Evolutionary conservation across 2,329 filamentous ascomycete species (phyloP), one percentile per base, ranked within the genome.

Genomic region (Cordyceps fumosorosea): DNA sequence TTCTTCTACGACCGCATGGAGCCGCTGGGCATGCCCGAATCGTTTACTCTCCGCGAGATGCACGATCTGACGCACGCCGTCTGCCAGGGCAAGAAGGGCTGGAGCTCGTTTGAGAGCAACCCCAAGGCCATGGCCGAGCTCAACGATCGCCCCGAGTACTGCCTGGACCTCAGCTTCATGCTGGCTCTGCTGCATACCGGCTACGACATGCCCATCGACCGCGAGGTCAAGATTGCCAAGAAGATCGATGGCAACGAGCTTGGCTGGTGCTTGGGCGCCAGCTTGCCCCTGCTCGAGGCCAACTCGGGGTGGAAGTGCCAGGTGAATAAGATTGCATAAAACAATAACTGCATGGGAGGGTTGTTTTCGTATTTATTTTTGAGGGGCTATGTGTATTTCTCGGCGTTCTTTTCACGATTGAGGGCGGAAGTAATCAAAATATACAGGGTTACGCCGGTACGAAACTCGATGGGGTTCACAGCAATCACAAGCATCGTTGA

Each of bases 221-320:
- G 96, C 45, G 95, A 99, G 76, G 92, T 99, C 67, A 93, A 90
- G 82, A 96, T 97, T 72, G 95, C 93, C 64, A 99, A 99, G 89
- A 96, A 97, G 83, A 96, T 99, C 72, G 93, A 96, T 80, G 88
- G 87, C 62, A 97, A 97, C 75, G 96, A 99, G 79, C 78, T 99
- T 70, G 95, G 95, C 45, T 99, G 95, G 95, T 98, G 93, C 78
- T 81, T 99, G 71, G 95, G 95, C 75, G 95, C 95, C 67, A 96
- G 92, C 83, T 80, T 97, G 69, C 93, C 93, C 42, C 82, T 97
- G 50, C 80, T 97, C 64, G 87, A 86, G 67, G 83, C 91, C 73
- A 85, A 85, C 63, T 96, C 91, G 26, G 93, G 93, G 66, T 97
- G 93, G 93, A 80, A 90, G 69, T 97, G 93, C 81, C 92, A 88